A percentile compares a stretch with the other conserved stretches of the same genome.
Evolutionary conservation across 192 early-diverging fungal genomes (phyloP).

Genomic region (Mortierella hygrophila): DNA sequence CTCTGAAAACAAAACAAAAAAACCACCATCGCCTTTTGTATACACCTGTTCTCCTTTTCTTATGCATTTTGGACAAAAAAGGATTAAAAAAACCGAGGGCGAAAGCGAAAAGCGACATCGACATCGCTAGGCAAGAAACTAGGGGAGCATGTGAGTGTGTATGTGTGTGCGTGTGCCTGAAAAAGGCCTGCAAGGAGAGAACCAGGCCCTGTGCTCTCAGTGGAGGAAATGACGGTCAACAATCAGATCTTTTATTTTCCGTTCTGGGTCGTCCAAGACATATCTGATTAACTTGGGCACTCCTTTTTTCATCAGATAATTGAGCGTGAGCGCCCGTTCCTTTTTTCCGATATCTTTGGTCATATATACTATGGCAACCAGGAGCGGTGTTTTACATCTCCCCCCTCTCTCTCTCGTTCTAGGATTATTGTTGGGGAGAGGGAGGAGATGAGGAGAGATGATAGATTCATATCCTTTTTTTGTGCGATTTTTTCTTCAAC

Average conservation of each 20-base stretch:
- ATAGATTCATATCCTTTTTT: background rate
- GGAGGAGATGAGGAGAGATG: background rate
- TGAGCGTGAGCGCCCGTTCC: background rate
- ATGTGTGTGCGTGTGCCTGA: background rate
- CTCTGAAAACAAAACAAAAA: conserved; percentile 1
- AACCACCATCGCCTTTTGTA: background rate
- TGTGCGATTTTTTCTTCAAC: background rate
- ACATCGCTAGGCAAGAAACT: background rate
- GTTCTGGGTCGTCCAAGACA: background rate
- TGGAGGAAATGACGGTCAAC: background rate
- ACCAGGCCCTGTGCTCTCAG: background rate
- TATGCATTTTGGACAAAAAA: background rate
- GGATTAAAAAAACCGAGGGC: background rate
- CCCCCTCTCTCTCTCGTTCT: no score
- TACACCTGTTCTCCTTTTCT: background rate
- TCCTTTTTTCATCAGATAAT: background rate
- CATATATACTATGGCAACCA: background rate
- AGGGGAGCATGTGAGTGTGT: background rate
- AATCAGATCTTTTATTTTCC: conserved; percentile 1
- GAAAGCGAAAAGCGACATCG: background rate
- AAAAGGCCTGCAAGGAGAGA: background rate
- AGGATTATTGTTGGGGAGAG: background rate
- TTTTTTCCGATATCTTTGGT: background rate
- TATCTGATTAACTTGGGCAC: background rate
- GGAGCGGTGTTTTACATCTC: no score